Base-by-base conservation (phyloP, 1,139 yeast genomes). In the Eremothecium sinecaudum region DNA sequence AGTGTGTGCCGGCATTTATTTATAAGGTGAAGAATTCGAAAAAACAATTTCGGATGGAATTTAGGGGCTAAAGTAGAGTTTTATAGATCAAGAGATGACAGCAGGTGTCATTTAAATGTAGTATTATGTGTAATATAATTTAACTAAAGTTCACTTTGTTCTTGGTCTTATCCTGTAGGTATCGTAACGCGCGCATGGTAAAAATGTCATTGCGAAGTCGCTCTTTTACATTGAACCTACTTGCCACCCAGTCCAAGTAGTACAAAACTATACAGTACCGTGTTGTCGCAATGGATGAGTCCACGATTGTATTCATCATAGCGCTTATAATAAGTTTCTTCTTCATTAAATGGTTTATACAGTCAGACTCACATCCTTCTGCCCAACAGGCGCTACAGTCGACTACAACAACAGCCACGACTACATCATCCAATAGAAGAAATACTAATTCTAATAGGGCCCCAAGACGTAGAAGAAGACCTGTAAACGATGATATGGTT, bases 401-500 rank as follows among this genome's bases (percentile, higher is more conserved):
- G n/a, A 21, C 12, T 12, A 22, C n/a, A 15, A 18, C 18, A 12
- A 24, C 17, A 3, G 16, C 10, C 18, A 24, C 30, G 15, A 31
- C 30, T 11, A 25, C 20, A 14, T 31, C 33, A 14, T 15, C 37
- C 16, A 30, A 15, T 18, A 29, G 20, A 11, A 17, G 29, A 6
- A 23, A 30, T 12, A 22, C 26, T n/a, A 19, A 24, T 19, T 13
- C 36, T 13, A 18, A 17, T 24, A 26, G 29, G n/a, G 7, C 36
- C 10, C 19, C 34, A 23, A 41, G 51, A 24, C 47, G 59, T 36
- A 34, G 58, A 12, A 62, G 71, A 36, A 71, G 94, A 36, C 68
- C 64, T 2, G 80, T 81, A n/a, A 79, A 84, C 3, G 71, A 67
- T 8, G 76, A 73, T 42, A 87, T 87, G 97, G 67, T 87, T 32